A percentile compares a stretch with the other conserved stretches of the same genome.
phyloP scores from a whole-genome alignment of 139 green algal species.

The Tetraselmis striata region DNA sequence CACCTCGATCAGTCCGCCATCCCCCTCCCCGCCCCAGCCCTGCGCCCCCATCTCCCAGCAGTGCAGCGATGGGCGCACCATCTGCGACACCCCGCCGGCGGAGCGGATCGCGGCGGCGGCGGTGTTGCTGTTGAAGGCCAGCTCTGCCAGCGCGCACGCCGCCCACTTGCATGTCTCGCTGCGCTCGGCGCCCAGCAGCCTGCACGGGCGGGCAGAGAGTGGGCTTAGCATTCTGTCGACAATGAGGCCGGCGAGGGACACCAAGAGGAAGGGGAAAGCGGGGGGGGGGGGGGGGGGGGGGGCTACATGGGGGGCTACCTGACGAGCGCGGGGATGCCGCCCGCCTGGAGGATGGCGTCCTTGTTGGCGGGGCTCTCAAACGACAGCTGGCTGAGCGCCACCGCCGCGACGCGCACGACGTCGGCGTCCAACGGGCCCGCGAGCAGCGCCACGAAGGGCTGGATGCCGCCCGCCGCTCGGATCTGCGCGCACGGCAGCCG shows the following conservation, averaged over 20 bases:
- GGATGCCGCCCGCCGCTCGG: not conserved
- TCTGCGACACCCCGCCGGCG: not conserved
- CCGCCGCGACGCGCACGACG: not conserved
- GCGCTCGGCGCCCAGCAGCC: not conserved
- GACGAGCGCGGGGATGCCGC: not conserved
- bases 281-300: no score
- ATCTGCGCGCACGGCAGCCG: not conserved
- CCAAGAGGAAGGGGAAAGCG: not conserved
- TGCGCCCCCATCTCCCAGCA: no score
- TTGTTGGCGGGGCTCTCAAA: not conserved
- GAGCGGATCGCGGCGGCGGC: not conserved
- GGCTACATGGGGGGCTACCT: not conserved
- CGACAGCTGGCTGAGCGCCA: not conserved
- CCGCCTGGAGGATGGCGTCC: not conserved
- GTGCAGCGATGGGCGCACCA: no score
- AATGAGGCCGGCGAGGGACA: not conserved
- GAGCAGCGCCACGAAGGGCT: not conserved
- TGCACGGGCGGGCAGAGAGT: not conserved
- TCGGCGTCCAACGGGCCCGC: not conserved
- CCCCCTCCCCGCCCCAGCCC: no score
- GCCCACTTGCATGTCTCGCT: not conserved
- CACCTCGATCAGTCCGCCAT: no score
- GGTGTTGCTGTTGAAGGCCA: not conserved
- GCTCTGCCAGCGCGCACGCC: not conserved
- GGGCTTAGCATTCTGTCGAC: not conserved